phyloP scores from a whole-genome alignment of 2,329 filamentous ascomycete genomes.

The Zymoseptoria passerinii region DNA sequence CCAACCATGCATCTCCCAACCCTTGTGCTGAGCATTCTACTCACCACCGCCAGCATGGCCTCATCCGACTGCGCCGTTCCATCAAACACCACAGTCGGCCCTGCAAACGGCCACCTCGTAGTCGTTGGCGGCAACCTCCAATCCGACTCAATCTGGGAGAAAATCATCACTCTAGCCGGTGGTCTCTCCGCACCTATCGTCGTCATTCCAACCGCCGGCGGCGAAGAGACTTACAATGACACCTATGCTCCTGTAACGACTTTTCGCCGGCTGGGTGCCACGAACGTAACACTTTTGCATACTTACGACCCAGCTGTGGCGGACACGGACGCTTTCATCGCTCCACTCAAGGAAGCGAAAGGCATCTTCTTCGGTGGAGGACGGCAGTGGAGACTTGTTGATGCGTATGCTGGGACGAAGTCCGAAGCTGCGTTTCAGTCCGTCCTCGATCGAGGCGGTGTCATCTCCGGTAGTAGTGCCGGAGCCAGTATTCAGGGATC shows the following conservation, averaged over 20 bases:
- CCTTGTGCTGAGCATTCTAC: background rate
- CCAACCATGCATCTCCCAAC: background rate
- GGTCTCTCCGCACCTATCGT: constrained; percentile 13
- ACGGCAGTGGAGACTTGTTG: constrained; percentile 19
- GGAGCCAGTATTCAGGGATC: constrained; percentile 18
- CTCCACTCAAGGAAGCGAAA: constrained; percentile 10
- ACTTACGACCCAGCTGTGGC: constrained; percentile 17
- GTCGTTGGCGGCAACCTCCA: constrained; percentile 16
- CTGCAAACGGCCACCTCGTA: constrained; percentile 15
- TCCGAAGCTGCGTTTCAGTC: constrained; percentile 13
- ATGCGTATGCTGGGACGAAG: constrained; percentile 18
- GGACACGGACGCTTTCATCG: constrained; percentile 17
- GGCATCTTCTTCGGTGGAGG: constrained; percentile 20
- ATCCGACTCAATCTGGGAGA: constrained; percentile 13
- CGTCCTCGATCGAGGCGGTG: constrained; percentile 17
- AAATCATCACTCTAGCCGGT: constrained; percentile 16
- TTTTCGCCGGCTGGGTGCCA: constrained; percentile 13
- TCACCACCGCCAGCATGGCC: background rate
- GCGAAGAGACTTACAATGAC: constrained; percentile 13
- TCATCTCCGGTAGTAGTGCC: constrained; percentile 15
- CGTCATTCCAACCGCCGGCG: constrained; percentile 17
- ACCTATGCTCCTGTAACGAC: constrained; percentile 13
- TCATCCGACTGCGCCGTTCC: background rate
- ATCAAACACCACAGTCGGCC: constrained; percentile 9
- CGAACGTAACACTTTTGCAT: constrained; percentile 16